These are phyloP conservation scores for Scutellaria minor DNA, from an alignment of 257 asterid genomes.

Conservation along the genomic window DNA sequence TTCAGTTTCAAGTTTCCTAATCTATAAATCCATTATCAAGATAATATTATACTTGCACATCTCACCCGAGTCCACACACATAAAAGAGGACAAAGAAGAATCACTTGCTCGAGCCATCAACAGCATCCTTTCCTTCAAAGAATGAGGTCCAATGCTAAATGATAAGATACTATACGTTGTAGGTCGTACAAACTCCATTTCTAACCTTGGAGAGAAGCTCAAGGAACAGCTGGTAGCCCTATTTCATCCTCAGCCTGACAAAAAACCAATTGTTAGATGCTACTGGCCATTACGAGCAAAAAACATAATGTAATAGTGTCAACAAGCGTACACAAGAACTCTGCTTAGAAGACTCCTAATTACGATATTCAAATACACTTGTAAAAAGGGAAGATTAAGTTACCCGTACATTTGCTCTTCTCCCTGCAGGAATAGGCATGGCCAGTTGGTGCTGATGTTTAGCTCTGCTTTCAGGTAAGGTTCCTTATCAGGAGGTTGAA, in stretches of 20 bases:
- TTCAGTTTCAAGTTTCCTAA: no score
- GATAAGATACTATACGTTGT: not conserved
- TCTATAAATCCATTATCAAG: no score
- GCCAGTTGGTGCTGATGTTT: slow-evolving; percentile 70
- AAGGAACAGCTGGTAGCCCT: slow-evolving; percentile 77
- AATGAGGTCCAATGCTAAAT: no score
- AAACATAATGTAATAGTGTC: not conserved
- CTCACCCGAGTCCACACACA: no score
- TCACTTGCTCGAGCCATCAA: no score
- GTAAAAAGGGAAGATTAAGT: not conserved
- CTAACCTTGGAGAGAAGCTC: slow-evolving; percentile 68
- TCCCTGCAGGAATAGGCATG: slow-evolving; percentile 52
- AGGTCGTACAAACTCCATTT: slow-evolving; percentile 9
- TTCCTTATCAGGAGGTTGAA: slow-evolving; percentile 73
- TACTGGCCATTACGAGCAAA: not conserved
- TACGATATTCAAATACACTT: no score
- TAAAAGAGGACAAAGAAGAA: no score
- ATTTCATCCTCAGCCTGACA: slow-evolving; percentile 71
- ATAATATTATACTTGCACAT: no score
- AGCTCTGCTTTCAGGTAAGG: slow-evolving; percentile 62
- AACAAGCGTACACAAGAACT: not conserved
- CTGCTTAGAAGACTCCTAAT: no score
- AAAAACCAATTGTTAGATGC: slow-evolving; percentile 6
- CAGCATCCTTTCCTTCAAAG: no score
- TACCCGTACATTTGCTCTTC: slow-evolving; percentile 55